These are phyloP conservation scores for Neurospora sp. DNA, from an alignment of 495 filamentous ascomycete genomes.

Conservation along the genomic window DNA sequence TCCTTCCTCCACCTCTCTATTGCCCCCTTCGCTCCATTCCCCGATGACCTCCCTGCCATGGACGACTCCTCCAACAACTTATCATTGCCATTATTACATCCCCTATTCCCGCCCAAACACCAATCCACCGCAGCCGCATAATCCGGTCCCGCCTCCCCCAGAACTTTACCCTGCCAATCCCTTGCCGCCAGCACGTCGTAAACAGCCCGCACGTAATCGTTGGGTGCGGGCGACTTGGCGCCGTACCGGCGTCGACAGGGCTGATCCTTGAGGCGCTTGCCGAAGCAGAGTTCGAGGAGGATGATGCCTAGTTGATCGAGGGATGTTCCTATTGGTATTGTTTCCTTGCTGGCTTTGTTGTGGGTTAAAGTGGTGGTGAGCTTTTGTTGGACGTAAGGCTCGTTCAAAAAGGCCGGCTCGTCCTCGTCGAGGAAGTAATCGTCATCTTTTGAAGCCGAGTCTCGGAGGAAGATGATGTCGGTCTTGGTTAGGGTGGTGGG, in stretches of 20 bases:
- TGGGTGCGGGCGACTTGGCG: not conserved
- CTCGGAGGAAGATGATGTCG: conserved; percentile 4
- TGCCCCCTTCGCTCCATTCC: not conserved
- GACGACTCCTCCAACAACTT: not conserved
- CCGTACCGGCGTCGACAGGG: conserved; percentile 1
- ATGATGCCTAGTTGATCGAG: conserved; percentile 14
- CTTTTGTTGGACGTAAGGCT: not conserved
- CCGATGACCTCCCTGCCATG: not conserved
- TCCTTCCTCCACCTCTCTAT: not conserved
- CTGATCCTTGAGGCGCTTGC: conserved; percentile 14
- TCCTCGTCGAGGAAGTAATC: not conserved
- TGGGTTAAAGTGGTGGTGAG: too few species aligned
- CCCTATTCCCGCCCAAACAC: conserved; percentile 20
- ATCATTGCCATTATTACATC: not conserved
- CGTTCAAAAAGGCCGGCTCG: not conserved
- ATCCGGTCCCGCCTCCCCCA: conserved; percentile 25
- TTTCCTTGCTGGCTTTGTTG: not conserved
- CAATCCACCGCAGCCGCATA: conserved; percentile 25
- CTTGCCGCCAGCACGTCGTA: not conserved
- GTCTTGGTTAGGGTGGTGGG: not conserved
- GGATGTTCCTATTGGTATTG: not conserved
- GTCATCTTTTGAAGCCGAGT: not conserved
- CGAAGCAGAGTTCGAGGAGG: conserved; percentile 33
- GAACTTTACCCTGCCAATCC: conserved; percentile 7
- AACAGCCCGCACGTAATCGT: not conserved